A percentile compares a stretch with the other conserved stretches of the same genome.
Conservation (phyloP, 139 green algal species). For the Bryopsis sp. region DNA sequence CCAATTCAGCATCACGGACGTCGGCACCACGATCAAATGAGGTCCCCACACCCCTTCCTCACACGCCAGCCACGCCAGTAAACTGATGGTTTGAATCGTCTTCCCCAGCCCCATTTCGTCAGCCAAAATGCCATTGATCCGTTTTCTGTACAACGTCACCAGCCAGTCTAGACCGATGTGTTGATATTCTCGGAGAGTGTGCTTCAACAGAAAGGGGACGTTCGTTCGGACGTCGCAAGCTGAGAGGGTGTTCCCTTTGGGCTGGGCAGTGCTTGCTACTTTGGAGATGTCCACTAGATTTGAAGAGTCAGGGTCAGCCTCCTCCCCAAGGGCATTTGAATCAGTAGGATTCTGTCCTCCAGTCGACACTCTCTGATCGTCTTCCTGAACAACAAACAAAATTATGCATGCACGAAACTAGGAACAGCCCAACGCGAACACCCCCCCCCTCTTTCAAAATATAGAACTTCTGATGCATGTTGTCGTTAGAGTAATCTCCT, state of each 20-base stretch:
- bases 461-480: no score
- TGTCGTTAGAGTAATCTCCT: no score
- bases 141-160: slow-evolving; percentile 81
- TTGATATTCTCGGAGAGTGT: slow-evolving; percentile 88
- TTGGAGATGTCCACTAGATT: not conserved
- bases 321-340: no score
- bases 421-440: no score
- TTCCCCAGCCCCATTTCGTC: slow-evolving; percentile 88
- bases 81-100: slow-evolving; percentile 92
- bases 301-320: no score
- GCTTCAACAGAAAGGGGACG: slow-evolving; percentile 89
- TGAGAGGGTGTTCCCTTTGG: slow-evolving; percentile 66
- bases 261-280: slow-evolving; percentile 44
- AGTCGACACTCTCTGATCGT: no score
- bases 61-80: slow-evolving; percentile 86
- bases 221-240: slow-evolving; percentile 39
- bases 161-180: slow-evolving; percentile 95
- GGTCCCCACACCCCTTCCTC: slow-evolving; percentile 89
- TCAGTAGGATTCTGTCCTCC: no score
- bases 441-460: no score
- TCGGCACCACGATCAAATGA: slow-evolving; percentile 96
- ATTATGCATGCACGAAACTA: no score
- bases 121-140: slow-evolving; percentile 89
- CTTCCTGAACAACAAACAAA: no score
- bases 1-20: slow-evolving; percentile 98